Conservation (phyloP, 768 basidiomycete species). For the Brasilioporus rufonigricans region DNA sequence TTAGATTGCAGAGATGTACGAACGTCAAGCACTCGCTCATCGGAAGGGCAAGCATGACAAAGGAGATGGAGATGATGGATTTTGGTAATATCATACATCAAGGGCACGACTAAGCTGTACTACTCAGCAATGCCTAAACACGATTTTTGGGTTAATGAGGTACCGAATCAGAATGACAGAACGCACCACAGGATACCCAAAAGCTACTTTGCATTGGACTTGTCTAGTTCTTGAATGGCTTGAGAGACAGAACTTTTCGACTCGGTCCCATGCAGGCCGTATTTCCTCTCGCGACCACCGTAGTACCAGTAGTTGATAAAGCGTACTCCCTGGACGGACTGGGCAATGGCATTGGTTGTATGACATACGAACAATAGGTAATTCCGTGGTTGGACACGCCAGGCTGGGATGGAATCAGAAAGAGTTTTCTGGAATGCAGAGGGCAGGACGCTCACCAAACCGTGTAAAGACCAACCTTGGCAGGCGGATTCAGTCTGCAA, state of each 20-base stretch:
- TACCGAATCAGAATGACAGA: neutral
- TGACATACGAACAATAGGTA: constrained; percentile 96
- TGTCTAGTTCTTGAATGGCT: constrained; percentile 44
- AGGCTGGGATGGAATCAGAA: constrained; percentile 51
- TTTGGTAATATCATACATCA: constrained; percentile 54
- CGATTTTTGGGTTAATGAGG: neutral
- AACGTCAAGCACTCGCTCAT: constrained; percentile 81
- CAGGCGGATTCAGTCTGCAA: constrained; percentile 6
- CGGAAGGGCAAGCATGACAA: constrained; percentile 64
- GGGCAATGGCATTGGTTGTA: constrained; percentile 85
- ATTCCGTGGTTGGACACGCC: constrained; percentile 94
- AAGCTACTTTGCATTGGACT: constrained; percentile 27
- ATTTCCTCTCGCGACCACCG: constrained; percentile 79
- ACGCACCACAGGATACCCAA: constrained; percentile 1
- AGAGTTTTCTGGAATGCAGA: neutral
- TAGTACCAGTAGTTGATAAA: constrained; percentile 91
- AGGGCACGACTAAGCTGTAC: constrained; percentile 11
- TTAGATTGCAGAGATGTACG: constrained; percentile 93
- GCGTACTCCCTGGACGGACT: constrained; percentile 77
- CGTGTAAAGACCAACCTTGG: constrained; percentile 86
- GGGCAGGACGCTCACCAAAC: constrained; percentile 54
- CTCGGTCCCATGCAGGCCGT: constrained; percentile 37
- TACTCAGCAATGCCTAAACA: constrained; percentile 12
- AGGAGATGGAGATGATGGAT: constrained; percentile 68
- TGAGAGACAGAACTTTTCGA: constrained; percentile 45